Evolutionary conservation across 805 yeast genomes (phyloP).

Genomic region (Ogataea nakhonphanomensis): DNA sequence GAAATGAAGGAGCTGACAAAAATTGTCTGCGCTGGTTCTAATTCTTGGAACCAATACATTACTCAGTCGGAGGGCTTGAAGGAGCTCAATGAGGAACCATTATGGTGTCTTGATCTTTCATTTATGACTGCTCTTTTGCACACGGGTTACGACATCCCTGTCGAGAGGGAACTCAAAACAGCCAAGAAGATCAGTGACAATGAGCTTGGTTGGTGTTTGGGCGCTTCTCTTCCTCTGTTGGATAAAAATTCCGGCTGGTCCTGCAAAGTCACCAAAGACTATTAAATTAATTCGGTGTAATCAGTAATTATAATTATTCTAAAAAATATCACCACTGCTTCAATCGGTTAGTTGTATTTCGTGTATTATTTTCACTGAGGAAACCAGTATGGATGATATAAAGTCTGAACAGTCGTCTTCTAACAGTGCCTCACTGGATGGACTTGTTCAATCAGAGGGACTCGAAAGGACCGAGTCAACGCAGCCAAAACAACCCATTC

Average conservation of each 20-base stretch:
- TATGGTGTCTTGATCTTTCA: slow-evolving; percentile 90
- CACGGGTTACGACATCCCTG: slow-evolving; percentile 95
- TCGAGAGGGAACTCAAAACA: slow-evolving; percentile 83
- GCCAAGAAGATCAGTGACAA: slow-evolving; percentile 86
- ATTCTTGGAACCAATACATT: slow-evolving; percentile 66
- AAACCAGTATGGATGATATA: slow-evolving; percentile 1
- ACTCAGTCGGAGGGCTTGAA: slow-evolving; percentile 63
- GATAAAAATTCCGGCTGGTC: slow-evolving; percentile 68
- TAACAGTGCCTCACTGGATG: neutral
- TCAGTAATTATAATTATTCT: neutral
- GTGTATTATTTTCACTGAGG: neutral
- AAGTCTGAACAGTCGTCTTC: neutral
- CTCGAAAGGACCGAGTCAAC: slow-evolving; percentile 20
- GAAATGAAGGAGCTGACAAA: slow-evolving; percentile 81
- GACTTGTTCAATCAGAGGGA: neutral
- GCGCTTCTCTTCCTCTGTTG: slow-evolving; percentile 90
- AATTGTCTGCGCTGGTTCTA: slow-evolving; percentile 81
- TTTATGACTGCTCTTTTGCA: slow-evolving; percentile 88
- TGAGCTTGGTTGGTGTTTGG: slow-evolving; percentile 98
- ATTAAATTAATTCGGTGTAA: neutral
- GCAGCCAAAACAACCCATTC: slow-evolving; percentile 27
- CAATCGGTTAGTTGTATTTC: too few relatives aligned
- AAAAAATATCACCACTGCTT: too few relatives aligned
- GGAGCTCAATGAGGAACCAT: slow-evolving; percentile 73
- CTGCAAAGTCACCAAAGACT: slow-evolving; percentile 45